Evolutionary conservation across 441 rosid genomes (phyloP).

Genomic region (Theobroma grandiflorum): DNA sequence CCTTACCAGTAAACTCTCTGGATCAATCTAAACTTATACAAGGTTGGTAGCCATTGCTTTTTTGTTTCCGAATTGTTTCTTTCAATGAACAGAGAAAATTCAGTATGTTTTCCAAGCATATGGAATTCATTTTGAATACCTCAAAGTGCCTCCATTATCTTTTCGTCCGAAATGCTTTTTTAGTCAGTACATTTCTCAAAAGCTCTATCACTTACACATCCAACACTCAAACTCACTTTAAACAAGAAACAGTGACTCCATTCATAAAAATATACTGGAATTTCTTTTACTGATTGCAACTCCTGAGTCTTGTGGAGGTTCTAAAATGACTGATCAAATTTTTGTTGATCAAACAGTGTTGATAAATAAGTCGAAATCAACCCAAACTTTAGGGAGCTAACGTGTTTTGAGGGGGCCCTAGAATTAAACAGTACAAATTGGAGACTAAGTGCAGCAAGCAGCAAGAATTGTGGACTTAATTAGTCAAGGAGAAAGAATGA

Average conservation of each 20-base stretch:
- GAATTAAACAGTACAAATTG: not conserved
- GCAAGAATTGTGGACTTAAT: not conserved
- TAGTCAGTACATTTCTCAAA: not conserved
- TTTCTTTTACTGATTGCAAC: conserved; percentile 15
- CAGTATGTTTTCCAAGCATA: not conserved
- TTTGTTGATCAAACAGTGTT: conserved; percentile 1
- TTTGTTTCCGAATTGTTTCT: conserved; percentile 1
- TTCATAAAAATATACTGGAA: not conserved
- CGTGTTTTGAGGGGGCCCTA: not conserved
- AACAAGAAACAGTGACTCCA: conserved; percentile 21
- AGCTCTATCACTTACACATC: not conserved
- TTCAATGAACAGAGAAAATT: conserved; percentile 23
- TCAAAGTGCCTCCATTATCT: conserved; percentile 17
- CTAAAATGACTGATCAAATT: conserved; percentile 12
- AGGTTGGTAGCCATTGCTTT: not conserved
- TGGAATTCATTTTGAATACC: conserved; percentile 16
- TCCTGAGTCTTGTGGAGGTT: not conserved
- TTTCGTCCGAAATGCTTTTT: not conserved
- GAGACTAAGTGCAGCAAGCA: not conserved
- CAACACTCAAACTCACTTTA: not conserved
- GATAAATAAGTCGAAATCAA: conserved; percentile 5
- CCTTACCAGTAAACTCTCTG: not conserved
- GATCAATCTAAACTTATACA: not conserved
- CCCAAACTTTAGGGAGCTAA: not conserved
- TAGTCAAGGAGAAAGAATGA: not conserved